Conservation (phyloP, 805 yeast species). For the Myxozyma sirexii region DNA sequence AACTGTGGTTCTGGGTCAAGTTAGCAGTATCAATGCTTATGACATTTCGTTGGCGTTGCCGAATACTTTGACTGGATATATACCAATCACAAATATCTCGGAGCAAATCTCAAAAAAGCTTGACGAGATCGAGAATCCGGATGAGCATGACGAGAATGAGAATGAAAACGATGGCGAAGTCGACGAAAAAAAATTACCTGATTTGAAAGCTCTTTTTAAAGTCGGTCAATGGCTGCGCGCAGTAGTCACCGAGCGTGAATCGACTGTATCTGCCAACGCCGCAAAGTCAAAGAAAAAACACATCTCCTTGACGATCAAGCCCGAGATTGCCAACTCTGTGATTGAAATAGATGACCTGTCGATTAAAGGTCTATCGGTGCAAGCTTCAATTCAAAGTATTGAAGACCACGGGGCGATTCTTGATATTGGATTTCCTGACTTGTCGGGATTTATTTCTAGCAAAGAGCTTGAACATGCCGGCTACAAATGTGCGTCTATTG, state of each 20-base stretch:
- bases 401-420: slow-evolving; percentile 93
- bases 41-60: slow-evolving; percentile 75
- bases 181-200: slow-evolving; percentile 53
- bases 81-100: slow-evolving; percentile 74
- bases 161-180: slow-evolving; percentile 40
- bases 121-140: slow-evolving; percentile 51
- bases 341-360: slow-evolving; percentile 66
- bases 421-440: slow-evolving; percentile 61
- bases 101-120: slow-evolving; percentile 59
- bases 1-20: slow-evolving; percentile 74
- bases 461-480: slow-evolving; percentile 56
- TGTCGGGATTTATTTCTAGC: slow-evolving; percentile 73
- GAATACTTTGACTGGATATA: slow-evolving; percentile 76
- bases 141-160: slow-evolving; percentile 41
- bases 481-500: slow-evolving; percentile 34
- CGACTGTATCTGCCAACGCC: slow-evolving; percentile 42
- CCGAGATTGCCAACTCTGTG: slow-evolving; percentile 64
- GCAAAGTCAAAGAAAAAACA: slow-evolving; percentile 54
- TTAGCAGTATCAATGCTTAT: slow-evolving; percentile 58
- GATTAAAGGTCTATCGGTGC: slow-evolving; percentile 61
- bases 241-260: slow-evolving; percentile 59
- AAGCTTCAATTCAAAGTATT: slow-evolving; percentile 72
- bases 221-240: slow-evolving; percentile 90
- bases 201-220: slow-evolving; percentile 55
- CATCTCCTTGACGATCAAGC: slow-evolving; percentile 73